A percentile compares a stretch with the other conserved stretches of the same genome.
Evolutionary conservation across 1,139 yeast genomes (phyloP).

Genomic region (Sugiyamaella pinicola): DNA sequence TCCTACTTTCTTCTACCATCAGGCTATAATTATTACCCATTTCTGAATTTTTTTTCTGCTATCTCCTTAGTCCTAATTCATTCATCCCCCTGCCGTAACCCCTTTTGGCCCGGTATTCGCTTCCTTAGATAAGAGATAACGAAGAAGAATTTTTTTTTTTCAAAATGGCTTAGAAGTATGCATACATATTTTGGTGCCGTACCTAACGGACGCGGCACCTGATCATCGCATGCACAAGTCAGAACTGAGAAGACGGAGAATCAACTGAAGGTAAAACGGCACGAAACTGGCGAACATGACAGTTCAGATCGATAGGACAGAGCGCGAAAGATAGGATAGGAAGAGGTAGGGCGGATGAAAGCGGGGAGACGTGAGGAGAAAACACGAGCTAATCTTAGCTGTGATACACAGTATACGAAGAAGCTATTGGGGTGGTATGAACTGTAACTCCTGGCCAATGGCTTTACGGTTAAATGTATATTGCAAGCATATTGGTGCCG

Average conservation of each 20-base stretch:
- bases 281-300: no score
- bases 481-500: no score
- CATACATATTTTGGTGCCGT: constrained; percentile 1
- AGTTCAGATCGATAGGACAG: no score
- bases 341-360: no score
- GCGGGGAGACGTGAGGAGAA: no score
- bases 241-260: not conserved
- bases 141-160: not conserved
- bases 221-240: not conserved
- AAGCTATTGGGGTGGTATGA: no score
- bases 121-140: not conserved
- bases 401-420: no score
- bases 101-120: not conserved
- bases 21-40: not conserved
- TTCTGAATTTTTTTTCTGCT: not conserved
- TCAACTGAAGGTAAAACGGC: not conserved
- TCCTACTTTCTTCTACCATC: not conserved
- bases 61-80: not conserved
- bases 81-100: not conserved
- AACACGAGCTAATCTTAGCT: no score
- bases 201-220: not conserved
- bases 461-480: no score
- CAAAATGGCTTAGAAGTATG: not conserved
- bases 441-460: no score
- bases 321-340: no score